These are phyloP conservation scores for Fistulinella cinereoalba DNA, from an alignment of 1,284 basidiomycete species.

Conservation along the genomic window DNA sequence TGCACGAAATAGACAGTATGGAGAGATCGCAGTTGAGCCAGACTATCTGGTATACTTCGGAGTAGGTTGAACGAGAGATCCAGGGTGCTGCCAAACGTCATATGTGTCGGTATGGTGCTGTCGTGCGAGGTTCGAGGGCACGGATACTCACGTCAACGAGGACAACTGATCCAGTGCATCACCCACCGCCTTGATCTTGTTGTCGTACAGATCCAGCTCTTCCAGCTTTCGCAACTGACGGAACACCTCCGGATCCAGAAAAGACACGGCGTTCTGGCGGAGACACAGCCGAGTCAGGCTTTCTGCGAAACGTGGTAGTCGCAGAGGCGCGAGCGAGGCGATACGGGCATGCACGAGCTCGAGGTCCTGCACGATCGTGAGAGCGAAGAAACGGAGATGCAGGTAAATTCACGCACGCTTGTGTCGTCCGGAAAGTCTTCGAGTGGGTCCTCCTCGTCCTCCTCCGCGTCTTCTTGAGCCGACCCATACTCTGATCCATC, in stretches of 20 bases:
- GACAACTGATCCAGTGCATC: constrained; percentile 60
- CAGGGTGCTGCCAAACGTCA: constrained; percentile 53
- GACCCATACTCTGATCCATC: constrained; percentile 39
- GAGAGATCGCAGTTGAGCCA: constrained; percentile 60
- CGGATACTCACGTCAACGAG: constrained; percentile 58
- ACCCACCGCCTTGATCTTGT: constrained; percentile 78
- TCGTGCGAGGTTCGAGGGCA: background rate
- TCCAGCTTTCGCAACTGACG: constrained; percentile 67
- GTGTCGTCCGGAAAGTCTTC: constrained; percentile 61
- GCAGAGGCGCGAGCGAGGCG: constrained; percentile 59
- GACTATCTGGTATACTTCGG: constrained; percentile 61
- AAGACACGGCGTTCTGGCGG: constrained; percentile 83
- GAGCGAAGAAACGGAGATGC: no score
- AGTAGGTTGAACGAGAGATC: constrained; percentile 97
- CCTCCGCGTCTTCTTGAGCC: constrained; percentile 46
- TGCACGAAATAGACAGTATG: constrained; percentile 92
- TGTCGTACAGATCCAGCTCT: constrained; percentile 95
- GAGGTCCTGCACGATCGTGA: no score
- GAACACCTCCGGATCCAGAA: constrained; percentile 69
- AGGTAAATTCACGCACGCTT: constrained; percentile 60
- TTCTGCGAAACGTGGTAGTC: constrained; percentile 67
- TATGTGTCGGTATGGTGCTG: background rate
- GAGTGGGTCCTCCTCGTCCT: constrained; percentile 49
- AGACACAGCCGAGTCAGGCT: constrained; percentile 80
- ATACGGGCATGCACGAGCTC: constrained; percentile 88